A percentile compares a stretch with the other conserved stretches of the same genome.
Conservation (phyloP, 73 alveolate genomes). For the Stentor roeselii region DNA sequence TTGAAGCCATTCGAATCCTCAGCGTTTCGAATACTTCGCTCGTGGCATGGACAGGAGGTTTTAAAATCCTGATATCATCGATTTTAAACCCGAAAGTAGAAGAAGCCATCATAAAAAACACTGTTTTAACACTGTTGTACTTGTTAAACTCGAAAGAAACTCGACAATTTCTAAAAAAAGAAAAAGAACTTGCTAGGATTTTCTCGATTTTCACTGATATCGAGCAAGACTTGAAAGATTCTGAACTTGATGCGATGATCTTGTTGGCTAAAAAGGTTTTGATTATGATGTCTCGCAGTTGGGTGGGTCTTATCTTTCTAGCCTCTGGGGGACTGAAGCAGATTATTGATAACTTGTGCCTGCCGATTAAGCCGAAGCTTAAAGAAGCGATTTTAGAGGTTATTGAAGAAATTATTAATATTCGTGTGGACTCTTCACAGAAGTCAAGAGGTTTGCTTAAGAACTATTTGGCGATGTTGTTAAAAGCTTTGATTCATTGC, state of each 20-base stretch:
- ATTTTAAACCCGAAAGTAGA: not conserved
- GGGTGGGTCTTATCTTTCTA: conserved; percentile 6
- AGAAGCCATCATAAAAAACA: not conserved
- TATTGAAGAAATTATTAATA: conserved; percentile 7
- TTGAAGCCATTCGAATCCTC: not conserved
- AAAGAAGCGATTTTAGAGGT: conserved; percentile 5
- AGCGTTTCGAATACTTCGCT: not conserved
- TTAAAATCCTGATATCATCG: not conserved
- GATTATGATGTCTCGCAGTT: not conserved
- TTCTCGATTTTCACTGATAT: not conserved
- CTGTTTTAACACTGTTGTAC: conserved; percentile 8
- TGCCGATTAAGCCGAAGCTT: conserved; percentile 10
- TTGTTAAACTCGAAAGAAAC: not conserved
- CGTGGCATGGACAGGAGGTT: not conserved
- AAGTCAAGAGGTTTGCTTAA: conserved; percentile 6
- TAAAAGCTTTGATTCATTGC: not conserved
- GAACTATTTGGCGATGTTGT: not conserved
- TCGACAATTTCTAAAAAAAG: not conserved
- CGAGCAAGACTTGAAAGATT: not conserved
- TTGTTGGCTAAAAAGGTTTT: not conserved
- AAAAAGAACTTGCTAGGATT: not conserved
- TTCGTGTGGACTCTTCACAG: not conserved
- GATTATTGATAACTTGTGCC: not conserved
- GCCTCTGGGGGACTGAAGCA: conserved; percentile 12
- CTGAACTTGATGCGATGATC: conserved; percentile 8